Conservation (phyloP, 2,329 filamentous ascomycete genomes). For the Apiospora pterosperma region DNA sequence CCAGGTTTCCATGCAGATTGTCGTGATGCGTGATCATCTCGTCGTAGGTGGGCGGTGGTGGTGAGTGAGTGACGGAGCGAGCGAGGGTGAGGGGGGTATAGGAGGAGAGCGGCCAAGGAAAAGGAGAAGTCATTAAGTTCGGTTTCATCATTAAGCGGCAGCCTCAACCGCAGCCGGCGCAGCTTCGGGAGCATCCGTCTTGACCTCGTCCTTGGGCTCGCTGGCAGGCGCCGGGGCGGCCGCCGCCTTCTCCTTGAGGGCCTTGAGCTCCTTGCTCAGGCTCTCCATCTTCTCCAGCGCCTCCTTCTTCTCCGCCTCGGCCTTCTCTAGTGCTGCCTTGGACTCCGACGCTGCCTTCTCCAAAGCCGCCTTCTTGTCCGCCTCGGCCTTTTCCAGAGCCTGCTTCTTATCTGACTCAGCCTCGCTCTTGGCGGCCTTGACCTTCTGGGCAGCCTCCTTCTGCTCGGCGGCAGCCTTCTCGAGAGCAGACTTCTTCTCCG, state of each 20-base stretch:
- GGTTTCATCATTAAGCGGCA: background rate
- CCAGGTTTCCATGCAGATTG: constrained; percentile 3
- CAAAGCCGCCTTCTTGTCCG: constrained; percentile 10
- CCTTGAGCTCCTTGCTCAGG: constrained; percentile 18
- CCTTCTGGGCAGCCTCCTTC: constrained; percentile 9
- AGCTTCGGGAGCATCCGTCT: background rate
- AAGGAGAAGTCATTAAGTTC: background rate
- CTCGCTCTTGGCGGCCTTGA: constrained; percentile 4
- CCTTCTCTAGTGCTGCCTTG: background rate
- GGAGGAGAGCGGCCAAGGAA: background rate
- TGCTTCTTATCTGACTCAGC: constrained; percentile 10
- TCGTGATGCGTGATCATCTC: constrained; percentile 4
- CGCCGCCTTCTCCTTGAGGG: constrained; percentile 13
- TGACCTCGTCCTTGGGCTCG: background rate
- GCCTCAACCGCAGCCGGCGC: constrained; percentile 2
- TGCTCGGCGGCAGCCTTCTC: constrained; percentile 15
- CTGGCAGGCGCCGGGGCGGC: background rate
- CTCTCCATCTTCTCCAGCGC: constrained; percentile 11
- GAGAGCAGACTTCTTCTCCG: constrained; percentile 14
- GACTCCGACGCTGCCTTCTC: constrained; percentile 4
- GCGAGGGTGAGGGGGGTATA: background rate
- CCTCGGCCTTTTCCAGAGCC: constrained; percentile 8
- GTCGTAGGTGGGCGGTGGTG: constrained; percentile 3
- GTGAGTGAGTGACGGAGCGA: background rate
- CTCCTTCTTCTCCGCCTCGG: background rate